Evolutionary conservation across 495 filamentous ascomycete species (phyloP).

Genomic region (Podospora bellae-mahoneyi): DNA sequence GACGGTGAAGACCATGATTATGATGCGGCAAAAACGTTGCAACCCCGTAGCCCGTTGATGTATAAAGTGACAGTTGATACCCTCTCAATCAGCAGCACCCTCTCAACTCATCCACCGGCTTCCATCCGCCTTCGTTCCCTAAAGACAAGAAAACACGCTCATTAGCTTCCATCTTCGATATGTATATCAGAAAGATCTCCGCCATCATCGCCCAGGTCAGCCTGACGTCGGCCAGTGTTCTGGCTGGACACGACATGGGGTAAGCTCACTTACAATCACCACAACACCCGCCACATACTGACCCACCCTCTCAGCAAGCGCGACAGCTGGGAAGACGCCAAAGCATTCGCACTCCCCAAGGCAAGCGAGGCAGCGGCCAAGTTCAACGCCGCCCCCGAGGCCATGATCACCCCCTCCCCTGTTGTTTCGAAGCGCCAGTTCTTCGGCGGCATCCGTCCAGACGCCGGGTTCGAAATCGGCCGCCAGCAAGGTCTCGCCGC

Average conservation of each 20-base stretch:
- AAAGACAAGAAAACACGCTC: neutral
- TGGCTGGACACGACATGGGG: conserved; percentile 13
- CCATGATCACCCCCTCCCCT: conserved; percentile 3
- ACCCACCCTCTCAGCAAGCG: neutral
- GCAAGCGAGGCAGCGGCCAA: conserved; percentile 1
- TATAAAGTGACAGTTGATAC: neutral
- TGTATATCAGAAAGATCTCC: conserved; percentile 21
- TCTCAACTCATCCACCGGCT: neutral
- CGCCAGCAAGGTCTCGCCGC: conserved; percentile 6
- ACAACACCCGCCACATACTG: neutral
- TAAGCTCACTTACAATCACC: neutral
- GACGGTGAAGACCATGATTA: neutral
- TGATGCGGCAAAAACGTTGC: neutral
- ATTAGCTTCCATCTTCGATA: neutral
- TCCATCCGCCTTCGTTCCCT: neutral
- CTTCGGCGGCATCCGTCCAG: neutral
- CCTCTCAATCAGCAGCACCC: neutral
- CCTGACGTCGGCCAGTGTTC: conserved; percentile 18
- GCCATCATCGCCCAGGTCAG: conserved; percentile 15
- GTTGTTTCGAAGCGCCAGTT: neutral
- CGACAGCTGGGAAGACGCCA: conserved; percentile 4
- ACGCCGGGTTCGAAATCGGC: neutral
- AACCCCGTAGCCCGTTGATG: neutral
- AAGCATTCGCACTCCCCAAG: neutral
- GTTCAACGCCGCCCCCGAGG: conserved; percentile 5